phyloP scores from a whole-genome alignment of 495 filamentous ascomycete genomes.

The Elaphomyces granulatus region DNA sequence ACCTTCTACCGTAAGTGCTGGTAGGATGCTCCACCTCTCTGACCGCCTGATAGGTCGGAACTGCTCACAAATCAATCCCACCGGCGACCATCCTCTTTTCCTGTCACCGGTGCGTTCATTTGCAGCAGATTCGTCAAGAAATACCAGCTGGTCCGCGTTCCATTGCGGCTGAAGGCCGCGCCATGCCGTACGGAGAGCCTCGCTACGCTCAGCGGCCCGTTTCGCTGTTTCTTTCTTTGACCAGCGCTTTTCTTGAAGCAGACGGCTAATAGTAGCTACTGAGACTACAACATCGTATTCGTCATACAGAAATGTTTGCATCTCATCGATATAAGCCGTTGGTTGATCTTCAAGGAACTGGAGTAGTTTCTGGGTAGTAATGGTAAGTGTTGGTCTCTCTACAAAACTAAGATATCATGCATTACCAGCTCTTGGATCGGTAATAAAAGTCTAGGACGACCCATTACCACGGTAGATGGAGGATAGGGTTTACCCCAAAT shows the following conservation, averaged over 20 bases:
- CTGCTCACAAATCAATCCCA: constrained; percentile 18
- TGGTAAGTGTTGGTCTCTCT: too few relatives aligned
- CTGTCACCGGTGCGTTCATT: constrained; percentile 18
- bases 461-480: too few relatives aligned
- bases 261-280: background rate
- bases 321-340: constrained; percentile 9
- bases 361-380: constrained; percentile 4
- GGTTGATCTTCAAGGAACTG: constrained; percentile 4
- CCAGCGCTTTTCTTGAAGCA: background rate
- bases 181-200: background rate
- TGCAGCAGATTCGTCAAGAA: constrained; percentile 19
- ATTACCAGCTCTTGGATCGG: too few relatives aligned
- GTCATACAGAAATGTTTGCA: constrained; percentile 9
- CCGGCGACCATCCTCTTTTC: constrained; percentile 19
- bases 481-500: too few relatives aligned
- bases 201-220: too few relatives aligned
- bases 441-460: too few relatives aligned
- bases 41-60: constrained; percentile 18
- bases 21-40: constrained; percentile 23
- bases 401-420: too few relatives aligned
- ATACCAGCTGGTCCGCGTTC: constrained; percentile 16
- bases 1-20: constrained; percentile 26
- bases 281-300: constrained; percentile 4
- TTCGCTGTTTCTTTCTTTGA: background rate
- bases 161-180: background rate